A percentile compares a stretch with the other conserved stretches of the same genome.
Conservation (phyloP, 257 asterid genomes). For the Solanum dulcamara region DNA sequence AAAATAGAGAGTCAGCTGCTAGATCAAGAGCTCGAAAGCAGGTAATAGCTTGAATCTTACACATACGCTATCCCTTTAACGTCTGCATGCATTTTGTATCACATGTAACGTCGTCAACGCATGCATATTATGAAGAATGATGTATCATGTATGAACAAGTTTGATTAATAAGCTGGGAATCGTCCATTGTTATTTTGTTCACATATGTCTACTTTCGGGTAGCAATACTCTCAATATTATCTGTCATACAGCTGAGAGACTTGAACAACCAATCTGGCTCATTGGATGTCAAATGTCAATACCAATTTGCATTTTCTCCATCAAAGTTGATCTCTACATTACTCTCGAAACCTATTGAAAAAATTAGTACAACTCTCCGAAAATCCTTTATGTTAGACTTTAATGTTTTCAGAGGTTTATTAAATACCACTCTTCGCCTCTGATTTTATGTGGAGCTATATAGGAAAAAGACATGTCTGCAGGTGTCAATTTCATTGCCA, state of each 20-base stretch:
- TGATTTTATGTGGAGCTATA: neutral
- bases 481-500: neutral
- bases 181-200: neutral
- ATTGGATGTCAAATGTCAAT: neutral
- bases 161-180: neutral
- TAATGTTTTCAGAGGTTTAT: neutral
- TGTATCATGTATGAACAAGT: neutral
- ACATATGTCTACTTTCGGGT: neutral
- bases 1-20: slow-evolving; percentile 93
- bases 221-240: neutral
- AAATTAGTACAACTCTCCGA: neutral
- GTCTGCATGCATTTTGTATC: neutral
- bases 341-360: neutral
- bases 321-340: neutral
- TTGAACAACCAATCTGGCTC: neutral
- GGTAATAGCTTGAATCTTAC: slow-evolving; percentile 25
- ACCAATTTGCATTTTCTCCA: neutral
- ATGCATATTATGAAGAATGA: neutral
- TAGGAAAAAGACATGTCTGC: neutral
- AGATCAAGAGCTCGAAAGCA: slow-evolving; percentile 95
- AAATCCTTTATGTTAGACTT: neutral
- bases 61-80: neutral
- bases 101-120: neutral
- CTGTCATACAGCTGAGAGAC: neutral
- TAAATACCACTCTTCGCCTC: neutral